Percentiles rank a stretch among this genome's conserved stretches.
phyloP scores from a whole-genome alignment of 2,329 filamentous ascomycete species.

The Fusarium sarcochroum region DNA sequence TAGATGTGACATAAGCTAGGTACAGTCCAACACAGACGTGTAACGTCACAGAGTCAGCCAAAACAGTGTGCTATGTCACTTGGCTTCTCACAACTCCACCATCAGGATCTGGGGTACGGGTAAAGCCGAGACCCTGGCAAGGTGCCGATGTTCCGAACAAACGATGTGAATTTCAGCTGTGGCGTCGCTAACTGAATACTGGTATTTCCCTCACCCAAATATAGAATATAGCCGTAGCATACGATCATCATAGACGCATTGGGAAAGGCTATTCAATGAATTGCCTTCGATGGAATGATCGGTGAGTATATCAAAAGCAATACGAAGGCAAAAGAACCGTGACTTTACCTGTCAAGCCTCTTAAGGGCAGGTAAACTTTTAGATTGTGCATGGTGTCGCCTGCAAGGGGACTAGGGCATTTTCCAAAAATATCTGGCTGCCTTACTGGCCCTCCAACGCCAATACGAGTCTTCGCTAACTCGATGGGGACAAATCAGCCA shows the following conservation, averaged over 20 bases:
- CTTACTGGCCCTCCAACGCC: background rate
- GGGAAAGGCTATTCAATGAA: conserved; percentile 13
- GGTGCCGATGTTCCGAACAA: conserved; percentile 14
- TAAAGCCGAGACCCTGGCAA: conserved; percentile 15
- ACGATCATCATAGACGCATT: background rate
- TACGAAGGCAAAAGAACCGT: conserved; percentile 12
- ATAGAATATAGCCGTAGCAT: conserved; percentile 4
- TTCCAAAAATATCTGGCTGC: conserved; percentile 10
- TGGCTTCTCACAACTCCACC: no score
- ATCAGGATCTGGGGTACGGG: conserved; percentile 13
- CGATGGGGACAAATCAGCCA: background rate
- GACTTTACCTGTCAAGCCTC: background rate
- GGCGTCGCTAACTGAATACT: conserved; percentile 11
- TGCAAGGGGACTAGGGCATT: background rate
- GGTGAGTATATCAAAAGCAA: background rate
- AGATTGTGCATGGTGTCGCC: background rate
- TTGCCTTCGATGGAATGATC: conserved; percentile 21
- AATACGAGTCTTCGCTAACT: conserved; percentile 26
- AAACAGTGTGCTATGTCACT: no score
- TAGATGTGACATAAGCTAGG: no score
- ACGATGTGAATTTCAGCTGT: background rate
- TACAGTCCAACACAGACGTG: no score
- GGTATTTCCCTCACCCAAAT: background rate
- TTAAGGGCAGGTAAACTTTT: background rate
- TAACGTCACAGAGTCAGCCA: no score